These are phyloP conservation scores for Nicotiana sylvestris DNA, from an alignment of 257 asterid species.

Conservation along the genomic window DNA sequence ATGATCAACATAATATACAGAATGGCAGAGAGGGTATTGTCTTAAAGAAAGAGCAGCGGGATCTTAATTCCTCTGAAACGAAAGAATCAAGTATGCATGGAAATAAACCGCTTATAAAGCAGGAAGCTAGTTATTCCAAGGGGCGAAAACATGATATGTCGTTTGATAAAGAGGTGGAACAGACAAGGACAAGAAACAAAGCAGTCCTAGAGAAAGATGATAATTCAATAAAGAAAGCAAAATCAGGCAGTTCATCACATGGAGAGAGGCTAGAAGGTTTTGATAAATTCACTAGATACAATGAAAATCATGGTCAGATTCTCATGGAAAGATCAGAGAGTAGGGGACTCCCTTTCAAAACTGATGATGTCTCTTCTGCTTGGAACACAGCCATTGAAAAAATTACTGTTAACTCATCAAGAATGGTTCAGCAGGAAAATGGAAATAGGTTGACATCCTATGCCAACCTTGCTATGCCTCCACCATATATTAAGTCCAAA, in stretches of 20 bases:
- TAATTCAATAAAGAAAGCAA: slow-evolving; percentile 30
- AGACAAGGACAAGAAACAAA: slow-evolving; percentile 30
- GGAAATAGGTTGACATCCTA: slow-evolving; percentile 35
- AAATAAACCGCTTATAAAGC: slow-evolving; percentile 29
- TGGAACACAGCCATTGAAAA: slow-evolving; percentile 16
- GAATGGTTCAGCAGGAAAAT: slow-evolving; percentile 31
- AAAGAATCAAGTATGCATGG: slow-evolving; percentile 29
- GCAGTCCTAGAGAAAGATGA: slow-evolving; percentile 28
- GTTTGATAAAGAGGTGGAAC: slow-evolving; percentile 29
- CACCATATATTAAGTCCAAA: slow-evolving; percentile 68
- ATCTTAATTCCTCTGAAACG: slow-evolving; percentile 22
- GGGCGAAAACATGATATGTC: slow-evolving; percentile 24
- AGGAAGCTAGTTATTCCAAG: slow-evolving; percentile 32
- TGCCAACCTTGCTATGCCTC: slow-evolving; percentile 45
- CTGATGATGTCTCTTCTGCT: slow-evolving; percentile 27
- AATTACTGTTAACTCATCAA: slow-evolving; percentile 19
- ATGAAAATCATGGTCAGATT: slow-evolving; percentile 6
- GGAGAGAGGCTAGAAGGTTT: slow-evolving; percentile 29
- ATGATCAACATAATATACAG: slow-evolving; percentile 21
- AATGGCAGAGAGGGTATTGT: slow-evolving; percentile 31
- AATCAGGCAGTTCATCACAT: slow-evolving; percentile 37
- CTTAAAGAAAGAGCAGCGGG: slow-evolving; percentile 34
- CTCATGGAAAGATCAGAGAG: slow-evolving; percentile 19
- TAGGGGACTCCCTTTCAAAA: slow-evolving; percentile 27
- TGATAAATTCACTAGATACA: slow-evolving; percentile 14